A percentile compares a stretch with the other conserved stretches of the same genome.
These are phyloP conservation scores for Mycosarcoma maydis DNA, from an alignment of 1,284 basidiomycete genomes.

Conservation along the genomic window DNA sequence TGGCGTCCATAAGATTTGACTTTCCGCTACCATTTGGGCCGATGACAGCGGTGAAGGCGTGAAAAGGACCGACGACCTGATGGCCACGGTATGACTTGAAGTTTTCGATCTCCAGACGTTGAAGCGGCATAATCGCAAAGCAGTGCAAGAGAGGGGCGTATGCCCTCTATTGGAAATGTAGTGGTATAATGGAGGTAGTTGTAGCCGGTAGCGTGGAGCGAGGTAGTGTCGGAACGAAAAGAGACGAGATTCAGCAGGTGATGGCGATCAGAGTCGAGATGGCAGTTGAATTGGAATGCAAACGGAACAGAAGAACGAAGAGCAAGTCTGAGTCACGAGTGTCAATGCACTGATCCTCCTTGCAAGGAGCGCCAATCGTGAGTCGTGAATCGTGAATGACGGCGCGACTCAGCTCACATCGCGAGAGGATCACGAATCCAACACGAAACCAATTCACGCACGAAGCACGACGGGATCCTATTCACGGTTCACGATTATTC, in stretches of 20 bases:
- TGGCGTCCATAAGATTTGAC: slow-evolving; percentile 99
- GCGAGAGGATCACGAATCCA: neutral
- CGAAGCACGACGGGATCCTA: no score
- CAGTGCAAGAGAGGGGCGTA: slow-evolving; percentile 22
- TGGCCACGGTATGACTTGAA: slow-evolving; percentile 77
- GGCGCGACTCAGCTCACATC: no score
- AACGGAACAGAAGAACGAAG: neutral
- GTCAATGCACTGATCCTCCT: neutral
- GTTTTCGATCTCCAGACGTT: slow-evolving; percentile 64
- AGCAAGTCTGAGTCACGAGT: no score
- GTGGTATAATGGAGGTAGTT: neutral
- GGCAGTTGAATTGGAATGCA: no score
- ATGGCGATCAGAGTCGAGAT: neutral
- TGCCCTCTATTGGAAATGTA: slow-evolving; percentile 15
- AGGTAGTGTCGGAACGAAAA: no score
- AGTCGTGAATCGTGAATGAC: no score
- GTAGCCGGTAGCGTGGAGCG: no score
- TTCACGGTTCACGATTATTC: no score
- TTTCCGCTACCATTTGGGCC: slow-evolving; percentile 99
- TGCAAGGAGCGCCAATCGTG: no score
- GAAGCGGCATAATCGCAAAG: slow-evolving; percentile 58
- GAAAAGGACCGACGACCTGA: slow-evolving; percentile 88
- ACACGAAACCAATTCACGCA: slow-evolving; percentile 1
- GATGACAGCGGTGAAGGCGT: slow-evolving; percentile 89
- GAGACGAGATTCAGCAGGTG: no score